These are phyloP conservation scores for Lepidium sativum DNA, from an alignment of 345 rosid genomes.

Conservation along the genomic window DNA sequence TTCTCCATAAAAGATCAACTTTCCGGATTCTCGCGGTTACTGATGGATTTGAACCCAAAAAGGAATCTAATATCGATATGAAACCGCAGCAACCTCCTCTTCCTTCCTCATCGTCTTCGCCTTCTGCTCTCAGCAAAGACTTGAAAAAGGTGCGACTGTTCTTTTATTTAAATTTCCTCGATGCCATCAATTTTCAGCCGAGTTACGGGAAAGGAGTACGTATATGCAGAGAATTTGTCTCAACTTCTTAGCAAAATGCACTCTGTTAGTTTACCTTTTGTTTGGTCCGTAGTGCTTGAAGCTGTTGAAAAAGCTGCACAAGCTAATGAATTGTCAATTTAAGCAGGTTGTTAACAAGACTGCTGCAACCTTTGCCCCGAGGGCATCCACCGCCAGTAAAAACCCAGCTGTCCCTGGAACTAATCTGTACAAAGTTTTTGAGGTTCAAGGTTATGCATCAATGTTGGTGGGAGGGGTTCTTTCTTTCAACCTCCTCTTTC, in stretches of 20 bases:
- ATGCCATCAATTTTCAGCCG: too few species aligned
- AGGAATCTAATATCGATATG: conserved; percentile 4
- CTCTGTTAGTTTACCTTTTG: background rate
- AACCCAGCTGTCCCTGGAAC: conserved; percentile 92
- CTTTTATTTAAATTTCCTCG: background rate
- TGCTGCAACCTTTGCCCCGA: conserved; percentile 91
- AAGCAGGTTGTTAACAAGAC: conserved; percentile 85
- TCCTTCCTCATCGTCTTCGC: conserved; percentile 17
- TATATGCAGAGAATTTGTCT: background rate
- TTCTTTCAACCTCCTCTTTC: conserved; percentile 81
- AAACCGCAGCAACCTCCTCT: conserved; percentile 18
- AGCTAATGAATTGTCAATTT: background rate
- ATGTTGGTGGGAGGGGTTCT: conserved; percentile 79
- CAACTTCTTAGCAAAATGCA: background rate
- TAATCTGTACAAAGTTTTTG: conserved; percentile 72
- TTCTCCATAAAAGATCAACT: conserved; percentile 4
- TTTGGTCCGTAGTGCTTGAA: background rate
- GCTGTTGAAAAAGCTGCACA: background rate
- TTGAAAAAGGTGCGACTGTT: conserved; percentile 63
- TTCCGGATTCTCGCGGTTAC: conserved; percentile 33
- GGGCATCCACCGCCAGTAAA: conserved; percentile 81
- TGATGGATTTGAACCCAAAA: conserved; percentile 36
- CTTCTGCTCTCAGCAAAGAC: conserved; percentile 53
- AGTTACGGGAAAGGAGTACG: too few species aligned
- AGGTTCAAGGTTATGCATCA: conserved; percentile 76